Base-by-base conservation (phyloP, 352 stramenopile genomes). In the Peronospora tabacina region DNA sequence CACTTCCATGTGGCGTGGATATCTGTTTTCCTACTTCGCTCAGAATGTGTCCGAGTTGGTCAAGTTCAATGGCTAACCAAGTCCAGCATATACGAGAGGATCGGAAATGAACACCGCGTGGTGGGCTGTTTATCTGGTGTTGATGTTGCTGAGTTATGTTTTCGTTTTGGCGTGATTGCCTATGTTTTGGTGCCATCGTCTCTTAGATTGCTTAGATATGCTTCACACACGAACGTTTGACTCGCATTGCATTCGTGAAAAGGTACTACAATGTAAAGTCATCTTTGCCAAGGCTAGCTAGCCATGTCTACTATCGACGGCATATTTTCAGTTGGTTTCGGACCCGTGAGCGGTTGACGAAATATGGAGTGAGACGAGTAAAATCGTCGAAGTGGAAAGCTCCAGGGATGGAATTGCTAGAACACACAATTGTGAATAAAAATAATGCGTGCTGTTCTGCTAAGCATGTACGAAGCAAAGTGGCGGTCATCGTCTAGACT, bases 301-400 rank as follows among this genome's bases (percentile, higher is more conserved):
- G 19, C 19, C 19, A 22, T 22, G 19, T 22, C 19, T 22, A 22
- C 19, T 22, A 22, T 22, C 19, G 19, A 32, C n/a, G n/a, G n/a
- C n/a, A n/a, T n/a, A n/a, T n/a, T n/a, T n/a, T n/a, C n/a, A n/a
- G n/a, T n/a, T n/a, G n/a, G n/a, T n/a, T 32, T 32, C 9, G 28
- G 28, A 12, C 28, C 7, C 28, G 28, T 32, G 28, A 32, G 28
- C 28, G 28, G 28, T 11, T 32, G 28, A 11, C 28, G 5, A 10
- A 32, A 2, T 11, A 28, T 91, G 19, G 19, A 22, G 19, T 22
- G 19, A n/a, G n/a, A n/a, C n/a, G n/a, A n/a, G n/a, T n/a, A n/a
- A n/a, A n/a, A n/a, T 91, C 40, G 61, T 80, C 35, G 70, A 84
- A 82, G 75, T n/a, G 78, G 81, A 33, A 64, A 64, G 19, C 62